phyloP scores from a whole-genome alignment of 768 basidiomycete genomes.

The Tulasnella sp. region DNA sequence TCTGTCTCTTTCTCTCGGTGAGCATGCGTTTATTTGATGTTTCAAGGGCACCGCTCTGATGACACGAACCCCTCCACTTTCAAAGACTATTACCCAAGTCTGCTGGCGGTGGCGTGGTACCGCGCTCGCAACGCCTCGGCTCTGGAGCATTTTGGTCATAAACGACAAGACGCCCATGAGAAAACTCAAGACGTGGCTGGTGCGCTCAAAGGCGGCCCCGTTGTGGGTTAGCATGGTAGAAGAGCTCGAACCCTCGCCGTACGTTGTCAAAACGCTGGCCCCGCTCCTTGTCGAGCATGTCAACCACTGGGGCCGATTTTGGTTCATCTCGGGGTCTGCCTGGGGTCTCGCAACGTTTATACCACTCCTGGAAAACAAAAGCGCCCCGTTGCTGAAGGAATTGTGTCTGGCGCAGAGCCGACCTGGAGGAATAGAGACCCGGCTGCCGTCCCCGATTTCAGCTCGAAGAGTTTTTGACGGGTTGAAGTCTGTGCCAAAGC shows the following conservation, averaged over 20 bases:
- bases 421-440: background rate
- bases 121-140: background rate
- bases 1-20: background rate
- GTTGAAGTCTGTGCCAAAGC: background rate
- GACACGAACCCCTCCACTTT: background rate
- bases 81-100: background rate
- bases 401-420: background rate
- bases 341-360: background rate
- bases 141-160: background rate
- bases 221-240: background rate
- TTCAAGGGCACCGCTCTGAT: too few relatives aligned
- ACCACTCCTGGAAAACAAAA: background rate
- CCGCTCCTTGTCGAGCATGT: background rate
- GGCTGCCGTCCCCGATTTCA: background rate
- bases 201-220: background rate
- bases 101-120: background rate
- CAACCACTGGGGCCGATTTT: background rate
- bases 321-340: background rate
- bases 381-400: background rate
- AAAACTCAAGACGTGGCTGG: background rate
- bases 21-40: background rate
- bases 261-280: background rate
- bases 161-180: background rate
- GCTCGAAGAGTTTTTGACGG: background rate
- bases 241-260: background rate